These are phyloP conservation scores for Lasiosphaeria ovina DNA, from an alignment of 495 filamentous ascomycete genomes.

Conservation along the genomic window DNA sequence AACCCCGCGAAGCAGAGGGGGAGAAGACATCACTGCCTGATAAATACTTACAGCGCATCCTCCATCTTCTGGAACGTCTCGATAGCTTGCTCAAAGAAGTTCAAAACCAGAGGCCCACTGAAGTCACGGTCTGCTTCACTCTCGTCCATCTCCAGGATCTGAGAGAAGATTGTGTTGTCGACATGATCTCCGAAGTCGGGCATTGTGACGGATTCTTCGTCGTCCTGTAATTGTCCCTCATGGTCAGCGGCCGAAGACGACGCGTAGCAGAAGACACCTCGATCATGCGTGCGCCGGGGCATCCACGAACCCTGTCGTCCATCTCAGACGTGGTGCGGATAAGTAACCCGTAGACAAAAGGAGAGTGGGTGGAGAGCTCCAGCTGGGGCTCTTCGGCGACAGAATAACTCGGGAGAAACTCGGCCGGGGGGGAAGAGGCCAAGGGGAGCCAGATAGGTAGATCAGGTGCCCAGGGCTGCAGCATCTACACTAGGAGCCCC, in stretches of 20 bases:
- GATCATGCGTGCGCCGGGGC: neutral
- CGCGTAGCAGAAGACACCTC: neutral
- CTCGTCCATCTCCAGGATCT: constrained; percentile 97
- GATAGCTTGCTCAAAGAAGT: constrained; percentile 90
- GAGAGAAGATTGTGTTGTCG: constrained; percentile 78
- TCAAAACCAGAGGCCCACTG: constrained; percentile 80
- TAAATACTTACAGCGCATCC: constrained; percentile 64
- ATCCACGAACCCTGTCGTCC: constrained; percentile 27
- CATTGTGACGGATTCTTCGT: constrained; percentile 25
- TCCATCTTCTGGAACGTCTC: constrained; percentile 88
- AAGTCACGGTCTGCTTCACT: constrained; percentile 73
- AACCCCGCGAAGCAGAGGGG: neutral
- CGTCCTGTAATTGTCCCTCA: constrained; percentile 16
- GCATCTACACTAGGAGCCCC: constrained; percentile 8
- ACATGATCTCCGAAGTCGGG: constrained; percentile 64
- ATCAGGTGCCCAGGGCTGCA: constrained; percentile 14
- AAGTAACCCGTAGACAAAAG: too few species aligned
- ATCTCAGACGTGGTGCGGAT: constrained; percentile 12
- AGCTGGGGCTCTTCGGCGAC: neutral
- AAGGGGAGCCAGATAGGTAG: constrained; percentile 4
- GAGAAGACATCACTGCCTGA: neutral
- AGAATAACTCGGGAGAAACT: neutral
- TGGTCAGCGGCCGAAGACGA: neutral
- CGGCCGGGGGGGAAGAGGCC: constrained; percentile 4
- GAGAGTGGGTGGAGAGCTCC: neutral